Evolutionary conservation across 208 protist genomes (phyloP), one percentile per base, ranked within the genome.

Genomic region (Leishmania tarentolae): DNA sequence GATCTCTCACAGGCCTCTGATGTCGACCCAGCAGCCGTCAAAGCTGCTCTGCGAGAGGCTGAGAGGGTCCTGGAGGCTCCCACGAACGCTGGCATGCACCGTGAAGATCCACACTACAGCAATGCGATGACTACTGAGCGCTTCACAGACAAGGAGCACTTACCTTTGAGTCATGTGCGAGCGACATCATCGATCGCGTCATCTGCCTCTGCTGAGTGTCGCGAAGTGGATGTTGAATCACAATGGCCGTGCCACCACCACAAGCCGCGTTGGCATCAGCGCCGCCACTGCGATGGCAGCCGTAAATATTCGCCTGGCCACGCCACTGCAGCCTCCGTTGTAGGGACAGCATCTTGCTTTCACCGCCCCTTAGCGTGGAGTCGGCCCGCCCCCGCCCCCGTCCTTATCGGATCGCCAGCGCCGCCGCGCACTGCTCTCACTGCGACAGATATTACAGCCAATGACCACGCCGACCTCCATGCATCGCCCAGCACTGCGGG

Each of bases 11-110:
- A 78, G 74, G 76, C 50, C 7, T 42, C 73, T 9, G 9, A 69
- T 46, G 78, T 72, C 15, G 77, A 82, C 56, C 66, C 73, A 6
- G 35, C 37, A 24, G 78, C 79, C 35, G 66, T 83, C 19, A 66
- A 57, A 35, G 71, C 83, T 2, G 75, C 78, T 21, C 47, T 86
- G 66, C 83, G 78, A 19, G 82, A 85, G 28, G 82, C 82, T 4
- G 82, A 85, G 59, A 37, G 47, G 71, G 63, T 71, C 61, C 46
- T 79, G 76, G 31, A 79, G 63, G n/a, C 24, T 57, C 46, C 74
- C 35, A 7, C 40, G 56, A 40, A 35, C 35, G 37, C 37, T 19
- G n/a, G 19, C 15, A 17, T 4, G 44, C 3, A 44, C 17, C 69
- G 46, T 4, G 28, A 37, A n/a, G n/a, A 53, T 52, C 19, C 69